Conservation (phyloP, 257 asterid species). For the Penstemon barbatus region DNA sequence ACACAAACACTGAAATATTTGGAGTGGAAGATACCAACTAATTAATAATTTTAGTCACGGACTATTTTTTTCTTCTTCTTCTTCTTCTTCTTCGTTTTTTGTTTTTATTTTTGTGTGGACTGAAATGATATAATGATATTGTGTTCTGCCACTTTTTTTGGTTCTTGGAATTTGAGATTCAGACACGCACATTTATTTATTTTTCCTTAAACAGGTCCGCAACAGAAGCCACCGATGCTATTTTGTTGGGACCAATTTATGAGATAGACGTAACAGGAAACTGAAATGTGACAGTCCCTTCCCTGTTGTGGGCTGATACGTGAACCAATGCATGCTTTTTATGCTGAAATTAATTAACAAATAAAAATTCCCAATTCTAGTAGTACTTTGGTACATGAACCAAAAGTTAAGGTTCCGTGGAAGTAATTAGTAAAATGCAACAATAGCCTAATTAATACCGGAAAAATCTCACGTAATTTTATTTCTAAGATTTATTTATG, state of each 20-base stretch:
- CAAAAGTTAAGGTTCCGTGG: too few species aligned
- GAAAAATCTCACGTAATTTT: too few species aligned
- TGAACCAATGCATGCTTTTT: too few species aligned
- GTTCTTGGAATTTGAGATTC: constrained; percentile 21
- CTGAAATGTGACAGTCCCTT: too few species aligned
- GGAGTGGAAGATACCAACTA: not conserved
- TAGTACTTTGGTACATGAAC: too few species aligned
- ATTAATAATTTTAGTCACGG: not conserved
- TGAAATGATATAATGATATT: not conserved
- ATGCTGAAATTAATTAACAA: too few species aligned
- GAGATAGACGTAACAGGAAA: not conserved
- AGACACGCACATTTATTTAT: not conserved
- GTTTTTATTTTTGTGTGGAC: not conserved
- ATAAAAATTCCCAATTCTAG: too few species aligned
- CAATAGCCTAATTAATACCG: too few species aligned
- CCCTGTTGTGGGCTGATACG: too few species aligned
- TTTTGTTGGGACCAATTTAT: constrained; percentile 20
- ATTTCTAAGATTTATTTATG: too few species aligned
- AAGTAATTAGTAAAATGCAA: too few species aligned
- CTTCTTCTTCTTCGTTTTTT: too few species aligned
- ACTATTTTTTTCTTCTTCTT: not conserved
- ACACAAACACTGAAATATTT: not conserved
- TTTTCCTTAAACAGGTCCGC: constrained; percentile 18
- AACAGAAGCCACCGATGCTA: constrained; percentile 11
- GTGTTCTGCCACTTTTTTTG: not conserved